phyloP scores from a whole-genome alignment of 352 stramenopile species.

The Phytophthora melonis region DNA sequence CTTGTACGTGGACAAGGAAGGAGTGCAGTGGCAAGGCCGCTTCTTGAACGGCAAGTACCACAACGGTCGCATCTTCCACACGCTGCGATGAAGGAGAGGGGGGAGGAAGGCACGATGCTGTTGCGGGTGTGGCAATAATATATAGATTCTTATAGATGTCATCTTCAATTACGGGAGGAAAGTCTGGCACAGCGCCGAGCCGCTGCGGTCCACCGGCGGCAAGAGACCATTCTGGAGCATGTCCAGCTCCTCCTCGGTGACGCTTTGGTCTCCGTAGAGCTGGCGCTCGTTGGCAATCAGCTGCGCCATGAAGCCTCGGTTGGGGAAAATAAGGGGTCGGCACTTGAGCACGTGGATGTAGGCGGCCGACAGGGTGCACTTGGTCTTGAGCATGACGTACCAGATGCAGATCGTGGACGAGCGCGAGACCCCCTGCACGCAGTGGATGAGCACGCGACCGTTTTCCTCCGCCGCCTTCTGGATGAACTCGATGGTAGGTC shows the following conservation, averaged over 20 bases:
- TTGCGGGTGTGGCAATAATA: slow-evolving; percentile 18
- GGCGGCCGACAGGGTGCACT: slow-evolving; percentile 76
- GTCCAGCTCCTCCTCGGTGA: slow-evolving; percentile 71
- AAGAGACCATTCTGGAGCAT: slow-evolving; percentile 74
- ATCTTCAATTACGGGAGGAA: slow-evolving; percentile 45
- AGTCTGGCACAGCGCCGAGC: slow-evolving; percentile 62
- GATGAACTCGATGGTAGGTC: slow-evolving; percentile 64
- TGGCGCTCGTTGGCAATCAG: slow-evolving; percentile 72
- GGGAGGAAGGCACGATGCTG: not conserved
- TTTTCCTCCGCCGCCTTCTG: slow-evolving; percentile 40
- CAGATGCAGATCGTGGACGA: slow-evolving; percentile 83
- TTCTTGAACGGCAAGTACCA: slow-evolving; percentile 90
- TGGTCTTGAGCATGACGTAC: slow-evolving; percentile 82
- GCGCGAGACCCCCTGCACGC: slow-evolving; percentile 82
- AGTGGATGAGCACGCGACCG: slow-evolving; percentile 80
- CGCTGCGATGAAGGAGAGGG: slow-evolving; percentile 53
- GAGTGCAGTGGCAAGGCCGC: slow-evolving; percentile 69
- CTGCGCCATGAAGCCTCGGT: slow-evolving; percentile 82
- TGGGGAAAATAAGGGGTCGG: slow-evolving; percentile 82
- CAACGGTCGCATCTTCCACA: slow-evolving; percentile 85
- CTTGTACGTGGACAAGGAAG: slow-evolving; percentile 77
- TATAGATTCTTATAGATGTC: slow-evolving; percentile 35
- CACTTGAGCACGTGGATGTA: slow-evolving; percentile 86
- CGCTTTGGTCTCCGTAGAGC: slow-evolving; percentile 77
- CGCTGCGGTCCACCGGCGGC: slow-evolving; percentile 62